Percentiles rank a stretch among this genome's conserved stretches.
These are phyloP conservation scores for Picea glauca DNA, from an alignment of 75 land plant species.

Conservation along the genomic window DNA sequence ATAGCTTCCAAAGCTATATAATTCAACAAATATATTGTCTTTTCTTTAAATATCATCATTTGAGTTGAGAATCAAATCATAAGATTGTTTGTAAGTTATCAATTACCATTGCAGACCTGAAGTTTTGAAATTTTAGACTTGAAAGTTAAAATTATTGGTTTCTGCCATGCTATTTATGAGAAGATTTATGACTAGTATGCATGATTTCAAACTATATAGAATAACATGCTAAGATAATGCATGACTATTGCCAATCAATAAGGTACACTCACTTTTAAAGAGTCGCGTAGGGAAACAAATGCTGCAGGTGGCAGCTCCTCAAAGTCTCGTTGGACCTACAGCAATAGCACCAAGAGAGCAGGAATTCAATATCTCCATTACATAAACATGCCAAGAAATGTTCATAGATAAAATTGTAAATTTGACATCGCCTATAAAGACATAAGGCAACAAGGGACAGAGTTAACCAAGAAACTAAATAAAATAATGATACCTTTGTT, in stretches of 20 bases:
- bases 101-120: no score
- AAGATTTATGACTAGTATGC: no score
- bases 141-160: no score
- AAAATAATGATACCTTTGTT: slow-evolving; percentile 66
- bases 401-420: background rate
- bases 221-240: no score
- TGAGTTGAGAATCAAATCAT: no score
- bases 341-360: background rate
- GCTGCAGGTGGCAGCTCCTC: slow-evolving; percentile 93
- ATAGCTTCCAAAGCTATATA: no score
- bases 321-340: slow-evolving; percentile 88
- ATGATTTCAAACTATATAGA: no score
- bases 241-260: background rate
- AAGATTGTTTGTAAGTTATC: no score
- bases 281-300: slow-evolving; percentile 66
- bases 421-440: background rate
- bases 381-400: background rate
- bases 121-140: no score
- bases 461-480: background rate
- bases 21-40: no score
- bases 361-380: background rate
- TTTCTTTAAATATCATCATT: no score
- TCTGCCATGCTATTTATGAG: no score
- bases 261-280: slow-evolving; percentile 68
- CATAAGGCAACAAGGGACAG: background rate